These are phyloP conservation scores for Picochlorum sp. DNA, from an alignment of 139 green algal genomes.

Conservation along the genomic window DNA sequence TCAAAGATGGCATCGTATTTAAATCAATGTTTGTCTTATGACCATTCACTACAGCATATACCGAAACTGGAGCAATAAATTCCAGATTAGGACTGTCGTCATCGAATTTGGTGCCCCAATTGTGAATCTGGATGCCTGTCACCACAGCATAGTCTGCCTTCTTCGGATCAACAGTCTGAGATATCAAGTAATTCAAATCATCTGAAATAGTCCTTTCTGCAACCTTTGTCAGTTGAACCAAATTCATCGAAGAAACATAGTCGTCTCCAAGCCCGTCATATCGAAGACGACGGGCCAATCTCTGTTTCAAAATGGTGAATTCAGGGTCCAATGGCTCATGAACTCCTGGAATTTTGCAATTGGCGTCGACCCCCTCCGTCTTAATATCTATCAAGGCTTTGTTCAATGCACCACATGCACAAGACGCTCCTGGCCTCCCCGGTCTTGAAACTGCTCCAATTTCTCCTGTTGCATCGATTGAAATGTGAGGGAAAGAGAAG, in stretches of 20 bases:
- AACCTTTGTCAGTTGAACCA: conserved; percentile 67
- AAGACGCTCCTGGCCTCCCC: conserved; percentile 39
- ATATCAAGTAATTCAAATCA: conserved; percentile 83
- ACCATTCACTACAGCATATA: conserved; percentile 69
- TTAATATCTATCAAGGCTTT: conserved; percentile 42
- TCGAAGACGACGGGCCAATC: conserved; percentile 58
- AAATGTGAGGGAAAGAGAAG: conserved; percentile 85
- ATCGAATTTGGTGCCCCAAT: conserved; percentile 51
- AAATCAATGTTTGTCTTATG: conserved; percentile 64
- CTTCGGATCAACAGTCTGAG: conserved; percentile 58
- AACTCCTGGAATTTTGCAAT: conserved; percentile 48
- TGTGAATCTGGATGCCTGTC: conserved; percentile 84
- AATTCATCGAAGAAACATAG: conserved; percentile 31
- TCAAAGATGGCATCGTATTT: conserved; percentile 35
- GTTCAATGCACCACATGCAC: conserved; percentile 75
- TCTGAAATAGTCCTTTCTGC: conserved; percentile 71
- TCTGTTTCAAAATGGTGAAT: conserved; percentile 80
- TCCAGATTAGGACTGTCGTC: conserved; percentile 55
- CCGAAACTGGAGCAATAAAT: conserved; percentile 51
- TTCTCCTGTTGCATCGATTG: conserved; percentile 55
- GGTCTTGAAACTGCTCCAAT: conserved; percentile 58
- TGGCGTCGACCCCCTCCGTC: conserved; percentile 21
- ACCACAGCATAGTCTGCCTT: conserved; percentile 82
- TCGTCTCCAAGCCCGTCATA: conserved; percentile 26
- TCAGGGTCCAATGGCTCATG: conserved; percentile 77